These are phyloP conservation scores for Talaromyces sp. DNA, from an alignment of 2,329 filamentous ascomycete species.

Conservation along the genomic window DNA sequence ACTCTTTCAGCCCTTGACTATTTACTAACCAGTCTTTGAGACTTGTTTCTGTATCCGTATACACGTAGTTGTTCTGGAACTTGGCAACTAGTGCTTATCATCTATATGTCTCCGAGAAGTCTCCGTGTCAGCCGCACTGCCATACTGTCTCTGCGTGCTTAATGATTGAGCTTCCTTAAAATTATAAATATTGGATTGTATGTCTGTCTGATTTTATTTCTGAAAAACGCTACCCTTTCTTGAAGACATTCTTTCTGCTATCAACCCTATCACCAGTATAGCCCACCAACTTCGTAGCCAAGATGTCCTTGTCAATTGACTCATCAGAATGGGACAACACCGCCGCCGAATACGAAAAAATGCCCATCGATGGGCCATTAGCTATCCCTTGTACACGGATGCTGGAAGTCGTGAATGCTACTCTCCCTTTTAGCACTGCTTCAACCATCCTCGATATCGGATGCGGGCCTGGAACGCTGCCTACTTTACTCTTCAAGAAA, in stretches of 20 bases:
- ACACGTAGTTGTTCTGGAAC: background rate
- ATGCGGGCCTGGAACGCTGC: slow-evolving; percentile 12
- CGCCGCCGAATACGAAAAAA: slow-evolving; percentile 9
- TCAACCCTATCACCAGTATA: background rate
- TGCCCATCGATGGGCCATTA: background rate
- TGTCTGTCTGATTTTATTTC: background rate
- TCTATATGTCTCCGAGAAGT: background rate
- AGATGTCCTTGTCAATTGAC: background rate
- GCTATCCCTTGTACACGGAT: background rate
- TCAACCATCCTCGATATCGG: slow-evolving; percentile 14
- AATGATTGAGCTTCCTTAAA: background rate
- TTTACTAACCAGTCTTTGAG: background rate
- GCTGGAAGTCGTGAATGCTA: slow-evolving; percentile 7
- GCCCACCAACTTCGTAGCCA: background rate
- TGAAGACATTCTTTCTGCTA: background rate
- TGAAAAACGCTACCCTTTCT: background rate
- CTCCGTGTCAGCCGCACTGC: background rate
- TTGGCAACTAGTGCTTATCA: background rate
- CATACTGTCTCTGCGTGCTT: background rate
- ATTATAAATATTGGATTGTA: background rate
- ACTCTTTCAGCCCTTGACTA: background rate
- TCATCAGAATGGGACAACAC: slow-evolving; percentile 14
- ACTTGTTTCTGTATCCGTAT: background rate
- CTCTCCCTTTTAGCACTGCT: slow-evolving; percentile 4
- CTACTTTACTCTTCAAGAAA: slow-evolving; percentile 12